Evolutionary conservation across 2,329 filamentous ascomycete species (phyloP).

Genomic region (Metarhizium humberi): DNA sequence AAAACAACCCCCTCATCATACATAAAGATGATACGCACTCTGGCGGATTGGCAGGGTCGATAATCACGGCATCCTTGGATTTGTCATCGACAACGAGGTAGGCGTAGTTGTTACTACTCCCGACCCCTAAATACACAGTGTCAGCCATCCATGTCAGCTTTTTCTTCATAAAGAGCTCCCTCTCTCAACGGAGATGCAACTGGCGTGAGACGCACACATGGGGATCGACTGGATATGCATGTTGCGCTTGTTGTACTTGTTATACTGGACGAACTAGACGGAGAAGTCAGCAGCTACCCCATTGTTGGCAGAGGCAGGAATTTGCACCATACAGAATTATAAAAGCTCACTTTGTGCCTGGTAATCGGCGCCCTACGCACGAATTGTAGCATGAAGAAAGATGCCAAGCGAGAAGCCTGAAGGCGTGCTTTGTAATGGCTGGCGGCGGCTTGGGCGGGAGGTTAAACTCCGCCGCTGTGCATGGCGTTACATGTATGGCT

Average conservation of each 20-base stretch:
- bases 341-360: neutral
- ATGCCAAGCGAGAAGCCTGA: neutral
- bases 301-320: no score
- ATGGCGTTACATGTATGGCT: neutral
- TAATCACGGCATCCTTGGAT: constrained; percentile 67
- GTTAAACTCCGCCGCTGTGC: neutral
- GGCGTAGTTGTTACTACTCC: constrained; percentile 73
- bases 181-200: no score
- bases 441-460: neutral
- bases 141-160: neutral
- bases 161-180: neutral
- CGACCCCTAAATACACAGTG: constrained; percentile 49
- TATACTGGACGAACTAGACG: constrained; percentile 1
- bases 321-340: neutral
- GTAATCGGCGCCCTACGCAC: neutral
- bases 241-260: constrained; percentile 11
- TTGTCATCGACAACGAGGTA: constrained; percentile 74
- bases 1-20: neutral
- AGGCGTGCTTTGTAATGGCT: neutral
- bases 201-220: constrained; percentile 57
- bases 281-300: constrained; percentile 1
- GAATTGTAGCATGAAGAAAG: neutral
- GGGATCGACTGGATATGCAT: constrained; percentile 88
- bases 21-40: constrained; percentile 44
- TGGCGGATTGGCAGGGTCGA: constrained; percentile 70